Percentiles rank a stretch among this genome's conserved stretches.
Evolutionary conservation across 2,329 filamentous ascomycete genomes (phyloP).

Genomic region (Phaeomoniella chlamydospora): DNA sequence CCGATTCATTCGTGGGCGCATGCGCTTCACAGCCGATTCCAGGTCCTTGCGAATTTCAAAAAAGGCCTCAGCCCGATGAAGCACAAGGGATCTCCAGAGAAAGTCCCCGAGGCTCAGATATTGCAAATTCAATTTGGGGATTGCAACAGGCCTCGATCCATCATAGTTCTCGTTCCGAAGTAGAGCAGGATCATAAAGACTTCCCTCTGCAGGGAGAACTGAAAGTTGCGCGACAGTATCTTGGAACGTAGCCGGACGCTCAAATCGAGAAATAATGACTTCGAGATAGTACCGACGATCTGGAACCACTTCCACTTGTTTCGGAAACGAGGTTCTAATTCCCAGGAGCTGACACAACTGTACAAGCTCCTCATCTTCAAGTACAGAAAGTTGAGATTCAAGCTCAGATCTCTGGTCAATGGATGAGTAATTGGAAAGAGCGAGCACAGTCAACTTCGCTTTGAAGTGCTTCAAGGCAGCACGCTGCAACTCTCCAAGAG

Average conservation of each 20-base stretch:
- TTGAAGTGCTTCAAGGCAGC: constrained; percentile 70
- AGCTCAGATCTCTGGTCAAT: constrained; percentile 72
- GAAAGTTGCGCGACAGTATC: constrained; percentile 57
- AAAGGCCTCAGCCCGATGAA: constrained; percentile 84
- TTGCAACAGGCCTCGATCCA: constrained; percentile 70
- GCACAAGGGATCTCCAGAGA: constrained; percentile 80
- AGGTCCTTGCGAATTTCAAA: constrained; percentile 89
- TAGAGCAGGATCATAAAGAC: constrained; percentile 66
- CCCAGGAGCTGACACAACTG: constrained; percentile 56
- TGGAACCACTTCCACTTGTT: constrained; percentile 51
- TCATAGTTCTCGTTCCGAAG: constrained; percentile 76
- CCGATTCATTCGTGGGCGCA: constrained; percentile 54
- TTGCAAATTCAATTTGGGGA: constrained; percentile 90
- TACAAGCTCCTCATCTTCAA: constrained; percentile 62
- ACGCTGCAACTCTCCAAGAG: constrained; percentile 66
- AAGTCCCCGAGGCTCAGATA: constrained; percentile 94
- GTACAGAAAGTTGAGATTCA: constrained; percentile 53
- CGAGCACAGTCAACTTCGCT: constrained; percentile 78
- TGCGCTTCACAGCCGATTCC: constrained; percentile 62
- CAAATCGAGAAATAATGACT: constrained; percentile 58
- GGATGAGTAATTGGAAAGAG: constrained; percentile 81
- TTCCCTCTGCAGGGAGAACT: constrained; percentile 67
- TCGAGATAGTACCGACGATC: constrained; percentile 40
- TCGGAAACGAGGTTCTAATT: constrained; percentile 72
- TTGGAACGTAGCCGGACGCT: constrained; percentile 68